A percentile compares a stretch with the other conserved stretches of the same genome.
phyloP scores from a whole-genome alignment of 2,329 filamentous ascomycete genomes.

The Aspergillus bombycis region DNA sequence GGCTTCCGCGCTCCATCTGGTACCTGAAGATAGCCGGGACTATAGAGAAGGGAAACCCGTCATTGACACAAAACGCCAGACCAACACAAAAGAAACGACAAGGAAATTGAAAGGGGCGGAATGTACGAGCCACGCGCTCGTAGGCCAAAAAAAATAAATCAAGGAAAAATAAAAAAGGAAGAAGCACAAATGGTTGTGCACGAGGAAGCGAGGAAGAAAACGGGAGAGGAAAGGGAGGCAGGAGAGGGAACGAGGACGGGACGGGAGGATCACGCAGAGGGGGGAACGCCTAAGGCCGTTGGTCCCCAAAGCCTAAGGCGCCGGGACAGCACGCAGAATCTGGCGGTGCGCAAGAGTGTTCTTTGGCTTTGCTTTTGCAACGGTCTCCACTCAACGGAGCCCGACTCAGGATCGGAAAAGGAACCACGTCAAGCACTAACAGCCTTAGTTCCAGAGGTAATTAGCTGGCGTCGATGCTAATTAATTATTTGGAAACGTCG shows the following conservation, averaged over 20 bases:
- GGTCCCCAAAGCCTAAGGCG: slow-evolving; percentile 1
- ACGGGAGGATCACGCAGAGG: slow-evolving; percentile 7
- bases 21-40: slow-evolving; percentile 12
- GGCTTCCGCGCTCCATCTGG: slow-evolving; percentile 22
- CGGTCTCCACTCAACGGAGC: slow-evolving; percentile 4
- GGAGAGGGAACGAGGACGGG: slow-evolving; percentile 14
- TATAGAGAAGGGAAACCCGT: slow-evolving; percentile 19
- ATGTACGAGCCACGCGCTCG: slow-evolving; percentile 26
- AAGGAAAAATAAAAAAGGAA: slow-evolving; percentile 16
- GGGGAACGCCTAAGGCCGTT: slow-evolving; percentile 8
- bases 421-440: slow-evolving; percentile 7
- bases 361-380: slow-evolving; percentile 6
- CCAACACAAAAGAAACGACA: slow-evolving; percentile 32
- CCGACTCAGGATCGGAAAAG: slow-evolving; percentile 1
- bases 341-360: slow-evolving; percentile 3
- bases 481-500: neutral
- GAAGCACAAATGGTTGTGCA: slow-evolving; percentile 18
- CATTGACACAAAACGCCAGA: slow-evolving; percentile 30
- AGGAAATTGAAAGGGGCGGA: slow-evolving; percentile 22
- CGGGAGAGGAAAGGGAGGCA: slow-evolving; percentile 15
- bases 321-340: slow-evolving; percentile 1
- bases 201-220: slow-evolving; percentile 20
- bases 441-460: slow-evolving; percentile 6
- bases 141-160: slow-evolving; percentile 17
- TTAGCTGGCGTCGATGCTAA: neutral